These are phyloP conservation scores for Colletotrichum musae DNA, from an alignment of 2,329 filamentous ascomycete species.

Conservation along the genomic window DNA sequence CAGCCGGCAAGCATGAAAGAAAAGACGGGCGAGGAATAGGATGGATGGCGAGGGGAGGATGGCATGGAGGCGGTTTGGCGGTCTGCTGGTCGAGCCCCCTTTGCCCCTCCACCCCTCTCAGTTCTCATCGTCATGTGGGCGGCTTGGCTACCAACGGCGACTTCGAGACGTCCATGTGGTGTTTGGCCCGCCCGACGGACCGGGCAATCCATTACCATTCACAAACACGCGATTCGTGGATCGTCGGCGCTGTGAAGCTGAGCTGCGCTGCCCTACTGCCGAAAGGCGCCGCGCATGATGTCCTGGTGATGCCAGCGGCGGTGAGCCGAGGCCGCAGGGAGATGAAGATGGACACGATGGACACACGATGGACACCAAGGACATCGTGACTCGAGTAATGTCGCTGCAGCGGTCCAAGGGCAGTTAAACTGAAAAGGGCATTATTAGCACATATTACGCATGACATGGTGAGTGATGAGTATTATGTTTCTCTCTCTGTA, in stretches of 20 bases:
- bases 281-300: not conserved
- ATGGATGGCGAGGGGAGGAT: not conserved
- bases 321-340: not conserved
- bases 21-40: too few relatives aligned
- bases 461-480: conserved; percentile 2
- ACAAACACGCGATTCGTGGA: conserved; percentile 41
- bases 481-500: not conserved
- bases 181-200: conserved; percentile 9
- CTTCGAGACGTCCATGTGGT: conserved; percentile 19
- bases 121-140: conserved; percentile 35
- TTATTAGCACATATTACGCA: conserved; percentile 13
- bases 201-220: conserved; percentile 39
- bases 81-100: conserved; percentile 29
- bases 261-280: conserved; percentile 7
- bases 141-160: conserved; percentile 21
- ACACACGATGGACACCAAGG: not conserved
- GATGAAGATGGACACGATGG: conserved; percentile 10
- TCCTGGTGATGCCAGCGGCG: conserved; percentile 6
- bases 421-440: not conserved
- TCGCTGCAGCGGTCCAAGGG: not conserved
- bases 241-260: conserved; percentile 20
- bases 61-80: not conserved
- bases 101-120: conserved; percentile 14
- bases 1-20: too few relatives aligned
- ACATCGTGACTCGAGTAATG: conserved; percentile 12